Evolutionary conservation across 495 filamentous ascomycete species (phyloP).

Genomic region (Penicillium turbatum): DNA sequence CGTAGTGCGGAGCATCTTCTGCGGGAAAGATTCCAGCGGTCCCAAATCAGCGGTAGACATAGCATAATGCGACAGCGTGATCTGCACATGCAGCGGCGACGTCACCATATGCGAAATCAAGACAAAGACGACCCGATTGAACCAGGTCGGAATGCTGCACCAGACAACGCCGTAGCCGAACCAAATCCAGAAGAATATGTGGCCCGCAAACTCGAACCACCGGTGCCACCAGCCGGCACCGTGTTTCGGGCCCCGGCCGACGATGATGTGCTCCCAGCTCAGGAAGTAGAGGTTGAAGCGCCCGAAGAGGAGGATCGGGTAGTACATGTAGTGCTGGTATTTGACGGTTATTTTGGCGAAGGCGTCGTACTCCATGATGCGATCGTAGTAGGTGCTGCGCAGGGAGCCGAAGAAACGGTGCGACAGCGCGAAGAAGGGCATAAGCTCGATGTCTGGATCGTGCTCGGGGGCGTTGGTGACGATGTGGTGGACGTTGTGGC

Average conservation of each 20-base stretch:
- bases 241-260: conserved; percentile 65
- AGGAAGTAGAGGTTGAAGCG: conserved; percentile 80
- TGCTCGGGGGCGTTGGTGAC: conserved; percentile 90
- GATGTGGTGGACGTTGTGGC: conserved; percentile 91
- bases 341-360: conserved; percentile 61
- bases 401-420: conserved; percentile 70
- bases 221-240: conserved; percentile 80
- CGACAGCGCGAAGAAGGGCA: conserved; percentile 83
- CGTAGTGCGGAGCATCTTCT: conserved; percentile 87
- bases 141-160: conserved; percentile 58
- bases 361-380: conserved; percentile 71
- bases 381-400: conserved; percentile 76
- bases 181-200: conserved; percentile 84
- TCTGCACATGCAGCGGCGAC: conserved; percentile 80
- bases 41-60: conserved; percentile 88
- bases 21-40: conserved; percentile 75
- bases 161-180: conserved; percentile 79
- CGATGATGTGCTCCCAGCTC: conserved; percentile 69
- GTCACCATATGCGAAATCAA: conserved; percentile 79
- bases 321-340: conserved; percentile 75
- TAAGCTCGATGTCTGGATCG: conserved; percentile 87
- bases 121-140: conserved; percentile 64
- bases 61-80: conserved; percentile 88
- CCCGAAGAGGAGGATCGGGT: conserved; percentile 70
- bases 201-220: conserved; percentile 70